A percentile compares a stretch with the other conserved stretches of the same genome.
Evolutionary conservation across 139 green algal species (phyloP).

Genomic region (Chlamydomonas applanata): DNA sequence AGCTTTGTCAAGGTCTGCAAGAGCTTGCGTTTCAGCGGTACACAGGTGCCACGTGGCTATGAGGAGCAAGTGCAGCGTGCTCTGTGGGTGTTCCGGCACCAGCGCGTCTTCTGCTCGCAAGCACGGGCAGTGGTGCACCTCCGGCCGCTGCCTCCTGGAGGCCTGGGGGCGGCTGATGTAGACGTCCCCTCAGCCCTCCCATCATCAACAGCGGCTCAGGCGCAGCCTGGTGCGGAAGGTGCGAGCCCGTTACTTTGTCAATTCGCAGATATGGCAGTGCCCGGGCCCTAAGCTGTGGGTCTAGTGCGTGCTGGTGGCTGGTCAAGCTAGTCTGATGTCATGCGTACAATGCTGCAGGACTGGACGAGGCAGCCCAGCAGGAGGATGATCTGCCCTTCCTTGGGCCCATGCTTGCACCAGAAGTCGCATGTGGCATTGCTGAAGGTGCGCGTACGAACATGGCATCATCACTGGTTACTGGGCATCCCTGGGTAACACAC

Average conservation of each 20-base stretch:
- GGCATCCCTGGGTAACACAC: too few relatives aligned
- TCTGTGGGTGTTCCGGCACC: constrained; percentile 90
- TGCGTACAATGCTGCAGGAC: not conserved
- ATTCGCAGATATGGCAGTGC: too few relatives aligned
- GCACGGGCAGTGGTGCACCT: constrained; percentile 62
- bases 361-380: not conserved
- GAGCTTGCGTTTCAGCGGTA: constrained; percentile 66
- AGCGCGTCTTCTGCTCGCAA: constrained; percentile 78
- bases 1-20: constrained; percentile 72
- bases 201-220: not conserved
- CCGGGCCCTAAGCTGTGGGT: too few relatives aligned
- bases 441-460: constrained; percentile 57
- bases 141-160: constrained; percentile 53
- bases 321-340: not conserved
- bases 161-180: constrained; percentile 51
- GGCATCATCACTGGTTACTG: too few relatives aligned
- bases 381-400: constrained; percentile 66
- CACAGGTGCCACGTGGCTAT: constrained; percentile 75
- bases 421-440: constrained; percentile 66
- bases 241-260: too few relatives aligned
- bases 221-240: too few relatives aligned
- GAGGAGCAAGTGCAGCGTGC: constrained; percentile 81
- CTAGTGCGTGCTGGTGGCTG: too few relatives aligned
- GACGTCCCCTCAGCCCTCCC: constrained; percentile 55
- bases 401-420: constrained; percentile 58